Evolutionary conservation across 768 basidiomycete species (phyloP).

Genomic region (Hortiboletus flavorubellus): DNA sequence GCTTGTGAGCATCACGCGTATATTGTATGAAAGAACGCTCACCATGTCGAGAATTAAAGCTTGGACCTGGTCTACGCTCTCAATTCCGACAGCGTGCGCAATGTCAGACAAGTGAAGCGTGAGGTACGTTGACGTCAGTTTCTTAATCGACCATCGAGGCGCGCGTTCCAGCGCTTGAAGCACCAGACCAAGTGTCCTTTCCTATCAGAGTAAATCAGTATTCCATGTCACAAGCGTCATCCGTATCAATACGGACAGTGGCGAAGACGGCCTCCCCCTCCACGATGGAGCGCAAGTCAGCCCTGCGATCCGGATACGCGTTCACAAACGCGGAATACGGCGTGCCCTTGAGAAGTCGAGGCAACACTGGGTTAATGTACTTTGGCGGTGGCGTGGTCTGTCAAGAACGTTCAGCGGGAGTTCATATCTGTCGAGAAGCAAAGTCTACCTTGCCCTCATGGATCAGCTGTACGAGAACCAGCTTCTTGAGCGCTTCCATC

Average conservation of each 20-base stretch:
- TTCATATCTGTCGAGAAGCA: not conserved
- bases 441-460: slow-evolving; percentile 61
- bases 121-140: slow-evolving; percentile 79
- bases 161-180: slow-evolving; percentile 63
- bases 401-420: not conserved
- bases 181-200: slow-evolving; percentile 71
- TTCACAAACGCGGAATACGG: slow-evolving; percentile 63
- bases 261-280: slow-evolving; percentile 57
- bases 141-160: slow-evolving; percentile 75
- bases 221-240: not conserved
- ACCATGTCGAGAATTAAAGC: slow-evolving; percentile 74
- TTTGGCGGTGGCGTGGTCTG: slow-evolving; percentile 55
- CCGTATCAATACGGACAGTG: slow-evolving; percentile 38
- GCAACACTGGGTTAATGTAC: slow-evolving; percentile 61
- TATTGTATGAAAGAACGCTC: slow-evolving; percentile 8
- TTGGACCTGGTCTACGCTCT: slow-evolving; percentile 52
- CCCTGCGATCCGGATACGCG: slow-evolving; percentile 58
- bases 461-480: slow-evolving; percentile 75
- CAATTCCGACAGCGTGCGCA: slow-evolving; percentile 42
- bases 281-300: slow-evolving; percentile 42
- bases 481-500: slow-evolving; percentile 84
- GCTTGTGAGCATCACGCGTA: slow-evolving; percentile 1
- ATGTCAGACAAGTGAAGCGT: slow-evolving; percentile 76
- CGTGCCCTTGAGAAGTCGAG: slow-evolving; percentile 61
- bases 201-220: slow-evolving; percentile 38